Conservation (phyloP, 495 filamentous ascomycete species). For the Beverwykella pulmonaria region DNA sequence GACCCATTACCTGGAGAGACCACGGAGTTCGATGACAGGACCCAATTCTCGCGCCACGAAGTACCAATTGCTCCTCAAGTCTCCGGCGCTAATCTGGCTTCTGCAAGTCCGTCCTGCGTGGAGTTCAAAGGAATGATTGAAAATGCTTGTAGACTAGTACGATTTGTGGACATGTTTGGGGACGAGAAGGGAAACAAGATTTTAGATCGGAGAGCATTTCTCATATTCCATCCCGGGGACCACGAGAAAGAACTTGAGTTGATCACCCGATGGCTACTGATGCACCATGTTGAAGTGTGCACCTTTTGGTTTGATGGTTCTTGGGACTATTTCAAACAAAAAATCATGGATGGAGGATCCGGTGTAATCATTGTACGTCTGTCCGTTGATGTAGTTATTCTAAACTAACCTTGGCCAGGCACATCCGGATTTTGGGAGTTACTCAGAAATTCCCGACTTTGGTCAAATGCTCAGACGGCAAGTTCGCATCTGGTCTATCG, state of each 20-base stretch:
- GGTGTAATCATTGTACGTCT: slow-evolving; percentile 34
- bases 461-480: slow-evolving; percentile 7
- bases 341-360: slow-evolving; percentile 12
- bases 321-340: slow-evolving; percentile 31
- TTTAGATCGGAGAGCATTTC: slow-evolving; percentile 27
- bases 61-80: not conserved
- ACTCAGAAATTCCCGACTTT: slow-evolving; percentile 14
- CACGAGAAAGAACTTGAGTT: slow-evolving; percentile 31
- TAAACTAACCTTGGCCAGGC: not conserved
- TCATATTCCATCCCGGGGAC: slow-evolving; percentile 32
- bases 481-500: slow-evolving; percentile 19
- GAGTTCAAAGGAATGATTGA: slow-evolving; percentile 15
- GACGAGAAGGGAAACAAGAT: not conserved
- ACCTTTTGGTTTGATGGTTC: slow-evolving; percentile 22
- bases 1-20: too few species aligned
- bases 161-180: slow-evolving; percentile 18
- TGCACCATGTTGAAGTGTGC: slow-evolving; percentile 25
- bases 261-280: slow-evolving; percentile 27
- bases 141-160: slow-evolving; percentile 13
- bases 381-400: not conserved
- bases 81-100: not conserved
- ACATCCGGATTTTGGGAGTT: slow-evolving; percentile 18
- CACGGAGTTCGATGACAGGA: too few species aligned
- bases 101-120: not conserved
- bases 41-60: too few species aligned